Conservation (phyloP, 192 early-diverging fungal species). For the Chytriomyces sp. region DNA sequence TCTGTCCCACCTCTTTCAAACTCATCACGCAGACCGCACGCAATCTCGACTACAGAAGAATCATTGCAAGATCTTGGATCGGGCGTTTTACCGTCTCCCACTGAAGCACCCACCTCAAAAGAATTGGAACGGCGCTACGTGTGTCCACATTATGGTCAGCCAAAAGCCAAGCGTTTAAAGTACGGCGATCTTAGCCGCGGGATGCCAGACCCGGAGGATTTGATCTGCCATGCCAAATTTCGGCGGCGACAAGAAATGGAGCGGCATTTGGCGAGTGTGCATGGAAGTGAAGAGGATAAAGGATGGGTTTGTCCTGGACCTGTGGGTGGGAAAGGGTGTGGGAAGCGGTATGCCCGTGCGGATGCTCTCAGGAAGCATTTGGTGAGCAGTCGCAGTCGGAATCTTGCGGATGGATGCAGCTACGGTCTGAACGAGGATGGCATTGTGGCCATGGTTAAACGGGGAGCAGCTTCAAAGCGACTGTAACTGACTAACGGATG, state of each 20-base stretch:
- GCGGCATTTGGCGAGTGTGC: conserved; percentile 18
- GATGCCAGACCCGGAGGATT: not conserved
- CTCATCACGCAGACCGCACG: no score
- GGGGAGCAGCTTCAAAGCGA: not conserved
- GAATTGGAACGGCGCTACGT: not conserved
- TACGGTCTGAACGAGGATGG: conserved; percentile 5
- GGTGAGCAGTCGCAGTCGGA: not conserved
- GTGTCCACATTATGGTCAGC: not conserved
- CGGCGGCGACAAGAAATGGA: conserved; percentile 32
- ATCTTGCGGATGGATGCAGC: conserved; percentile 6
- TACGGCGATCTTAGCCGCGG: not conserved
- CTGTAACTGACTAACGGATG: not conserved
- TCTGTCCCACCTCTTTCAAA: no score
- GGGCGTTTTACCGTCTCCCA: no score
- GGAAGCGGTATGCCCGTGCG: conserved; percentile 21
- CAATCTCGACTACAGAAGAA: no score
- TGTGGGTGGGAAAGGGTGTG: conserved; percentile 1
- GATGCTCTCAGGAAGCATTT: conserved; percentile 22
- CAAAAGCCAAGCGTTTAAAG: not conserved
- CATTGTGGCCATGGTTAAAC: not conserved
- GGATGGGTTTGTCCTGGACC: conserved; percentile 29
- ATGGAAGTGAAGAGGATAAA: conserved; percentile 30
- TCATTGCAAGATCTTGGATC: no score
- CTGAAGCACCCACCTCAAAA: not conserved
- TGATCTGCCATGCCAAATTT: conserved; percentile 13